These are phyloP conservation scores for Yamagishiella unicocca DNA, from an alignment of 139 green algal species.

Conservation along the genomic window DNA sequence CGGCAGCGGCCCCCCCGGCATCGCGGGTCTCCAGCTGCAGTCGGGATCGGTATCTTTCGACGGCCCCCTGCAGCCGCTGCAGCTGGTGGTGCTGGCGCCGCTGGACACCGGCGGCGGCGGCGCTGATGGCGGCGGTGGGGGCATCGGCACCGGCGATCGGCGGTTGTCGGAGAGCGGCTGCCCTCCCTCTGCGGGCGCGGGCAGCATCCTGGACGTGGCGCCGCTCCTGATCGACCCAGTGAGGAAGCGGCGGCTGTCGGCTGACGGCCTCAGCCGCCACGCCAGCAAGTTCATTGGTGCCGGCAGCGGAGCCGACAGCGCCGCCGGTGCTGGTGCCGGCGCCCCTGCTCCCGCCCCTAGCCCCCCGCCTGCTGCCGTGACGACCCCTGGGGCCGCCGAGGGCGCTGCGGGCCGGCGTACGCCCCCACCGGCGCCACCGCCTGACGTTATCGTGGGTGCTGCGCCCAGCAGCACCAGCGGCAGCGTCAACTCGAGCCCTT, in stretches of 20 bases:
- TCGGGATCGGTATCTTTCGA: neutral
- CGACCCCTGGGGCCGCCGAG: neutral
- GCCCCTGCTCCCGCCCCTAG: too few species aligned
- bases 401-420: too few species aligned
- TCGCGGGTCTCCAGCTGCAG: neutral
- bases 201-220: constrained; percentile 25
- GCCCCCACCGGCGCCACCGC: too few species aligned
- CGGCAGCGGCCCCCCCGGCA: neutral
- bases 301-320: neutral
- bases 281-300: neutral
- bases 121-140: neutral
- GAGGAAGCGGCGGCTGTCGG: neutral
- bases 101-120: neutral
- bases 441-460: too few species aligned
- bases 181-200: neutral
- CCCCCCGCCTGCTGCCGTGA: neutral
- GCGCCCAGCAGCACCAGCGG: too few species aligned
- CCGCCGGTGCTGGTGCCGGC: too few species aligned
- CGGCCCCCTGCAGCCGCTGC: neutral
- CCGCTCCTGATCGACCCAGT: neutral
- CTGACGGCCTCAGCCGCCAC: constrained; percentile 3
- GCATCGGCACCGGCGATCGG: neutral
- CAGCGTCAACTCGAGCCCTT: neutral
- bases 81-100: neutral
- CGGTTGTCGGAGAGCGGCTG: neutral